phyloP scores from a whole-genome alignment of 805 yeast genomes.

The Candida sphagnicola region DNA sequence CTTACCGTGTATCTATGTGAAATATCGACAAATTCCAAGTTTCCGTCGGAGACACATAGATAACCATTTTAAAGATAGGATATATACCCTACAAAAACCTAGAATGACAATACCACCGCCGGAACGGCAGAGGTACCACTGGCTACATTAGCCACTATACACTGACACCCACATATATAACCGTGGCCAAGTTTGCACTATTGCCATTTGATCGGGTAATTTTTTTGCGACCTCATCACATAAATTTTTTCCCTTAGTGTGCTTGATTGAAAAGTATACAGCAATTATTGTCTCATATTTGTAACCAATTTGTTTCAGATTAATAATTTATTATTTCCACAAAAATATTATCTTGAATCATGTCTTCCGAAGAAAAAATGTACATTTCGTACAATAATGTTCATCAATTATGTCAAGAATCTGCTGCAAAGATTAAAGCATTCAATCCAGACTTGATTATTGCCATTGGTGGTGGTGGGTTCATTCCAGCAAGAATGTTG shows the following conservation, averaged over 20 bases:
- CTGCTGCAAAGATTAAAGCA: constrained; percentile 57
- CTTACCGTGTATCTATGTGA: no score
- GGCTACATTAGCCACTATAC: no score
- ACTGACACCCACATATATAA: no score
- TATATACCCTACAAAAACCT: no score
- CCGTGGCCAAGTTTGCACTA: no score
- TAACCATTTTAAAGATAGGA: no score
- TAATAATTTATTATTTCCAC: neutral
- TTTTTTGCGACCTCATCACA: neutral
- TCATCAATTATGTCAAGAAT: constrained; percentile 66
- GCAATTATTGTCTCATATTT: no score
- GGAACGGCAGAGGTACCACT: no score
- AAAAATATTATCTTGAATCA: constrained; percentile 2
- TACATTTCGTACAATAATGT: constrained; percentile 79
- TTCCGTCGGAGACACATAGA: no score
- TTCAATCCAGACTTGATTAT: constrained; percentile 87
- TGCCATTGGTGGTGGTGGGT: constrained; percentile 98
- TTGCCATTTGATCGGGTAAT: neutral
- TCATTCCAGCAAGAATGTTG: constrained; percentile 94
- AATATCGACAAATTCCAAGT: no score
- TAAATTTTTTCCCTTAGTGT: neutral
- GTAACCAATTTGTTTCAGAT: neutral
- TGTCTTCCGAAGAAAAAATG: constrained; percentile 41
- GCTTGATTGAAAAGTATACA: no score
- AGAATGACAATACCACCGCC: no score